Evolutionary conservation across 2,329 filamentous ascomycete genomes (phyloP).

Genomic region (Hypoxylon sp.): DNA sequence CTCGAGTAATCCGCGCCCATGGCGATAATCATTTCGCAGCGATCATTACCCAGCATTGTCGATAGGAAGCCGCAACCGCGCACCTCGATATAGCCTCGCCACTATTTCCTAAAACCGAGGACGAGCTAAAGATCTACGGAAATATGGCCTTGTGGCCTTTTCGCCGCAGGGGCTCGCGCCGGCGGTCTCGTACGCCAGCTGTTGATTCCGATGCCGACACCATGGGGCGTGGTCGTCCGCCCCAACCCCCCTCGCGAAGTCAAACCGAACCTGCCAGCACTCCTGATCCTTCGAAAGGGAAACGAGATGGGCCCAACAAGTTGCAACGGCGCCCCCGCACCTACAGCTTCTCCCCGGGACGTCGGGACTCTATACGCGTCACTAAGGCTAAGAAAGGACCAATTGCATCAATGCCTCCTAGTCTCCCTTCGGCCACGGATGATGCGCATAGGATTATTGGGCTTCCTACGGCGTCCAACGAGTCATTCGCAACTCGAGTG

Average conservation of each 20-base stretch:
- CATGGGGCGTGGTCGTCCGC: slow-evolving; percentile 42
- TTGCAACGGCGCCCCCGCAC: slow-evolving; percentile 65
- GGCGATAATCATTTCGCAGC: slow-evolving; percentile 52
- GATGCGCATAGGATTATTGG: slow-evolving; percentile 31
- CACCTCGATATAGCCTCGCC: slow-evolving; percentile 43
- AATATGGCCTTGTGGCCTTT: slow-evolving; percentile 89
- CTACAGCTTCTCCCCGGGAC: slow-evolving; percentile 75
- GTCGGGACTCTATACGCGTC: slow-evolving; percentile 67
- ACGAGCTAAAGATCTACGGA: slow-evolving; percentile 25
- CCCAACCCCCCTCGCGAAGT: slow-evolving; percentile 43
- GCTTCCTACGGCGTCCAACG: slow-evolving; percentile 33
- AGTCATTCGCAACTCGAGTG: slow-evolving; percentile 54
- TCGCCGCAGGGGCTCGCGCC: slow-evolving; percentile 79
- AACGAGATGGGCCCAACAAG: slow-evolving; percentile 63
- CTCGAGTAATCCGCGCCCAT: slow-evolving; percentile 52
- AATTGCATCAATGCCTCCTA: slow-evolving; percentile 47
- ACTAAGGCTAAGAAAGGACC: slow-evolving; percentile 52
- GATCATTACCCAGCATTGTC: slow-evolving; percentile 48
- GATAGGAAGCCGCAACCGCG: slow-evolving; percentile 48
- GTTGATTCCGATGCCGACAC: slow-evolving; percentile 43
- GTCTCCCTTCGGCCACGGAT: slow-evolving; percentile 36
- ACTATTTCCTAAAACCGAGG: slow-evolving; percentile 21
- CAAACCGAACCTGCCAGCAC: slow-evolving; percentile 48
- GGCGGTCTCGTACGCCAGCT: slow-evolving; percentile 61
- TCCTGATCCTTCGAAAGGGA: slow-evolving; percentile 51